A percentile compares a stretch with the other conserved stretches of the same genome.
Conservation (phyloP, 2,329 filamentous ascomycete species). For the Fusarium ambrosium region DNA sequence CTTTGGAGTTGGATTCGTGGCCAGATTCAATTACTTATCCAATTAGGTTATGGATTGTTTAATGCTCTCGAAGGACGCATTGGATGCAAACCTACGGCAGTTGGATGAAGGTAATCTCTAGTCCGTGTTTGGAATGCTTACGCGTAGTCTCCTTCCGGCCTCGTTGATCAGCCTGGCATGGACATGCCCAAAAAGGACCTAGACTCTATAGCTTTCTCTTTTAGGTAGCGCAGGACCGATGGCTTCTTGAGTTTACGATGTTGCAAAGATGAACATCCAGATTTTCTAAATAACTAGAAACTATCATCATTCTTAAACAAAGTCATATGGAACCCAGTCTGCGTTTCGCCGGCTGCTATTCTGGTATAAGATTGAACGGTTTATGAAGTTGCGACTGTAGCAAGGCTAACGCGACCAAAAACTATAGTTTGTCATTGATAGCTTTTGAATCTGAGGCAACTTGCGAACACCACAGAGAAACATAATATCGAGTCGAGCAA, state of each 20-base stretch:
- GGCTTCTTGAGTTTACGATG: not conserved
- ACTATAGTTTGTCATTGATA: not conserved
- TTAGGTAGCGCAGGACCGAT: not conserved
- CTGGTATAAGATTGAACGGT: not conserved
- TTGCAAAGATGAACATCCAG: not conserved
- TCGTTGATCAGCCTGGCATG: too few relatives aligned
- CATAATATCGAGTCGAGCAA: not conserved
- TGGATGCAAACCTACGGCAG: not conserved
- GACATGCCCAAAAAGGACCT: not conserved
- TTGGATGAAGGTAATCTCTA: not conserved
- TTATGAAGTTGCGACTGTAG: not conserved
- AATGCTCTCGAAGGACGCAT: not conserved
- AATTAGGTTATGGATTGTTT: not conserved
- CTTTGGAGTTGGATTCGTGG: not conserved
- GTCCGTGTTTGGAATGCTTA: not conserved
- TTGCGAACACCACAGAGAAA: not conserved
- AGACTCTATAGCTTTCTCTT: too few relatives aligned
- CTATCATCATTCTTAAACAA: not conserved
- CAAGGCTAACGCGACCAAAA: not conserved
- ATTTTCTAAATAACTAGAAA: not conserved
- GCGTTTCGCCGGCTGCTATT: not conserved
- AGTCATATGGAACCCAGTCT: too few relatives aligned
- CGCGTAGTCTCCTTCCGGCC: too few relatives aligned
- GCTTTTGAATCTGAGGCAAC: not conserved
- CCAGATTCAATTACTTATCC: not conserved